These are phyloP conservation scores for Apophysomyces ossiformis DNA, from an alignment of 371 early-diverging fungal genomes.

Conservation along the genomic window DNA sequence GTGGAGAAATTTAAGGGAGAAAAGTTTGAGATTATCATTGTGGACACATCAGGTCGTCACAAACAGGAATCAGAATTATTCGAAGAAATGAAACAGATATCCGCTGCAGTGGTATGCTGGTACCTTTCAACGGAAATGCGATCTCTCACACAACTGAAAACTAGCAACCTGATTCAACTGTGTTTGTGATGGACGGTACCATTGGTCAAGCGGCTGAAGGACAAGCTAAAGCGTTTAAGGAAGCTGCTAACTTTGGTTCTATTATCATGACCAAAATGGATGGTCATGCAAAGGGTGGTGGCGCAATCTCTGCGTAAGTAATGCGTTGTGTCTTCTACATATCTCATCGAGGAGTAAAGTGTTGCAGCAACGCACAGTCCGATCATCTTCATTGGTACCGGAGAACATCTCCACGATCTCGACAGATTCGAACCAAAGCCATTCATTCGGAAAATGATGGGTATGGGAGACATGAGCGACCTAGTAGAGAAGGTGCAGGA, in stretches of 20 bases:
- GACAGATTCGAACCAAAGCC: slow-evolving; percentile 95
- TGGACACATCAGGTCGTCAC: slow-evolving; percentile 99
- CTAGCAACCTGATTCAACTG: slow-evolving; percentile 88
- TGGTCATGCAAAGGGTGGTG: slow-evolving; percentile 99
- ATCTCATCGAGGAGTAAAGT: slow-evolving; percentile 30
- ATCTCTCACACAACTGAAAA: neutral
- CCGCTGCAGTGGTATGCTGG: slow-evolving; percentile 72
- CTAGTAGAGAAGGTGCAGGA: slow-evolving; percentile 95
- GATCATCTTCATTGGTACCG: slow-evolving; percentile 98
- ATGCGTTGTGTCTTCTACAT: neutral
- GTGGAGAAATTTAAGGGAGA: slow-evolving; percentile 95
- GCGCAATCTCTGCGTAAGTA: slow-evolving; percentile 96
- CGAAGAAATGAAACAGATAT: slow-evolving; percentile 98
- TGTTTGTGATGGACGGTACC: slow-evolving; percentile 99
- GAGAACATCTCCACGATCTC: slow-evolving; percentile 98
- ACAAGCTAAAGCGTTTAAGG: slow-evolving; percentile 97
- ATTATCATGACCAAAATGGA: slow-evolving; percentile 99
- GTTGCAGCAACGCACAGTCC: slow-evolving; percentile 99
- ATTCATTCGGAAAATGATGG: slow-evolving; percentile 96
- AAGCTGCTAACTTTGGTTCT: slow-evolving; percentile 97
- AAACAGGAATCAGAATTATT: slow-evolving; percentile 98
- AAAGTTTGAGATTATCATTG: slow-evolving; percentile 98
- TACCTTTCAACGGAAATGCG: too few relatives aligned
- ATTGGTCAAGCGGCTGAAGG: slow-evolving; percentile 99
- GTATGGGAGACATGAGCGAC: slow-evolving; percentile 97